Conservation (phyloP, 495 filamentous ascomycete species). For the Xylaria castorea region DNA sequence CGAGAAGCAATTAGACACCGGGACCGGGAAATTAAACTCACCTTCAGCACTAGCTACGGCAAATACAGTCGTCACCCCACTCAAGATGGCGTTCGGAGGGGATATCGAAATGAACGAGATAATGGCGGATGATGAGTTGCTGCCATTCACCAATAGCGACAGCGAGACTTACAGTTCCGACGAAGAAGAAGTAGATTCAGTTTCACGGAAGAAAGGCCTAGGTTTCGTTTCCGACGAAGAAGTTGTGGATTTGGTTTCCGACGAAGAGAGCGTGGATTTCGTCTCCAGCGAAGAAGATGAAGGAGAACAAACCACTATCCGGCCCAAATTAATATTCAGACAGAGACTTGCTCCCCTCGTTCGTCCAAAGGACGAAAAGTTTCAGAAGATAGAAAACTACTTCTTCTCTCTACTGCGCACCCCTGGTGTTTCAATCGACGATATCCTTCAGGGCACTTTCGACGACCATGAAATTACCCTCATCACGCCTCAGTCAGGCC, state of each 20-base stretch:
- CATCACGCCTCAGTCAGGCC: slow-evolving; percentile 29
- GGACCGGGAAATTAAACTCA: not conserved
- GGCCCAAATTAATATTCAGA: slow-evolving; percentile 27
- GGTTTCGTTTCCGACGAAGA: not conserved
- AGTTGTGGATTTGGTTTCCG: not conserved
- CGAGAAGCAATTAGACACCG: not conserved
- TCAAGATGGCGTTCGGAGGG: slow-evolving; percentile 8
- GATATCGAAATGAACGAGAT: slow-evolving; percentile 3
- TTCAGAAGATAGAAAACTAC: slow-evolving; percentile 31
- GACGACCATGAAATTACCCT: slow-evolving; percentile 36
- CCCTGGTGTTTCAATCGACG: slow-evolving; percentile 27
- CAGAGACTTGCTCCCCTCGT: slow-evolving; percentile 30
- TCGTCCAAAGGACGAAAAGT: slow-evolving; percentile 23
- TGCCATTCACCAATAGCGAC: not conserved
- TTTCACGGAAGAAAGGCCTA: not conserved
- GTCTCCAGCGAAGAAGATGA: not conserved
- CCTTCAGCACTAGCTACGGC: not conserved
- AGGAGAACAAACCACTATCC: not conserved
- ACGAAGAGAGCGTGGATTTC: not conserved
- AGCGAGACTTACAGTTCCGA: not conserved
- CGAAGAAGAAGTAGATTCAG: not conserved
- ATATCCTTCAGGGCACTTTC: slow-evolving; percentile 35
- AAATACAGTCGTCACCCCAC: not conserved
- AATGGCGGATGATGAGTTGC: slow-evolving; percentile 2
- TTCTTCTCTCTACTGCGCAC: slow-evolving; percentile 32